Percentiles rank a stretch among this genome's conserved stretches.
phyloP scores from a whole-genome alignment of 371 early-diverging fungal species.

The Amoeboradix gromovi region DNA sequence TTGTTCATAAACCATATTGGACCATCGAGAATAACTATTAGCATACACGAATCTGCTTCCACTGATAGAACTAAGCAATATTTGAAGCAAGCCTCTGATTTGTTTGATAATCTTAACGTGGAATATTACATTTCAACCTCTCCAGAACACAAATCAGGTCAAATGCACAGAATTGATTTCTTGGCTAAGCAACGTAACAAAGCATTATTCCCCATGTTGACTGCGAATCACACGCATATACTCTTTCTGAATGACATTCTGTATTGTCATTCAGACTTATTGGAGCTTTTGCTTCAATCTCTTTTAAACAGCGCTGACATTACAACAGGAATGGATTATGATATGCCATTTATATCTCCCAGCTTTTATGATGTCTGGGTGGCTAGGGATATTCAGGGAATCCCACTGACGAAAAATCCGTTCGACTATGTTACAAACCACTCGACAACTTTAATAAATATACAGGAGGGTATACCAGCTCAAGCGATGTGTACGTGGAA shows the following conservation, averaged over 20 bases:
- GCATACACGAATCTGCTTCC: background rate
- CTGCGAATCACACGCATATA: background rate
- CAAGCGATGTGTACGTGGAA: background rate
- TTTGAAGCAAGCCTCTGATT: background rate
- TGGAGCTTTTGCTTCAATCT: background rate
- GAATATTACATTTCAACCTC: background rate
- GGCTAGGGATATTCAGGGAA: background rate
- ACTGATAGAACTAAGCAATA: background rate
- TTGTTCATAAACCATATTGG: background rate
- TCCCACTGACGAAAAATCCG: background rate
- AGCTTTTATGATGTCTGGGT: background rate
- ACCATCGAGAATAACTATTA: background rate
- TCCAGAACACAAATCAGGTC: background rate
- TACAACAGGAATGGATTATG: background rate
- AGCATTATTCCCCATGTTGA: background rate
- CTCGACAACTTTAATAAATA: background rate
- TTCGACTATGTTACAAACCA: background rate
- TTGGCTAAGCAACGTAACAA: background rate
- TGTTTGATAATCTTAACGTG: background rate
- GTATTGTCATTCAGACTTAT: background rate
- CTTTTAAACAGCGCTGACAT: background rate
- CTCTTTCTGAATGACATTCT: background rate
- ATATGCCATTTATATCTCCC: background rate
- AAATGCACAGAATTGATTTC: background rate
- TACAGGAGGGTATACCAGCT: background rate